Evolutionary conservation across 208 protist species (phyloP).

Genomic region (Herpetomonas samuelpessoai): DNA sequence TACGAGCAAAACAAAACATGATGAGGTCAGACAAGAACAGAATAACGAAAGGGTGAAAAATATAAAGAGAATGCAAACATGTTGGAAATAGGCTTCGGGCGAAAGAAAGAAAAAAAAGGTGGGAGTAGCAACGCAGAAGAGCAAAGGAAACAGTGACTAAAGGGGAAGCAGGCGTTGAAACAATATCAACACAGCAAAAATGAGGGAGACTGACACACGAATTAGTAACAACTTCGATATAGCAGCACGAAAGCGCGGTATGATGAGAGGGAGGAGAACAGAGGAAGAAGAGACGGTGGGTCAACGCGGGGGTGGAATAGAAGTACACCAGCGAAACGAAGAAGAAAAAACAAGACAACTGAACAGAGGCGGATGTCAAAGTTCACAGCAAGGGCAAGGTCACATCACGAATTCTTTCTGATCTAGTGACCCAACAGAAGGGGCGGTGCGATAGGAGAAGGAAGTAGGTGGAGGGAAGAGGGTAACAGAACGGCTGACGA

Average conservation of each 20-base stretch:
- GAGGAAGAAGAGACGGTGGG: neutral
- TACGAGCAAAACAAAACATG: slow-evolving; percentile 4
- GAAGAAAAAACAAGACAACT: neutral
- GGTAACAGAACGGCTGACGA: no score
- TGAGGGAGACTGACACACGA: neutral
- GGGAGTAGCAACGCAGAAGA: slow-evolving; percentile 2
- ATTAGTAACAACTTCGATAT: neutral
- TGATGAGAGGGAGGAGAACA: neutral
- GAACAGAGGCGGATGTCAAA: neutral
- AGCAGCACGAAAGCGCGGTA: neutral
- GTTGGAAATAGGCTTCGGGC: neutral
- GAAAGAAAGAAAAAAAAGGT: slow-evolving; percentile 16
- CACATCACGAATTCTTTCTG: no score
- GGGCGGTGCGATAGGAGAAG: no score
- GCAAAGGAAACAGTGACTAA: slow-evolving; percentile 9
- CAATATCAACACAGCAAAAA: slow-evolving; percentile 8
- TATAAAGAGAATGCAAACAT: neutral
- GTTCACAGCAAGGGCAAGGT: no score
- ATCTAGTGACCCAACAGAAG: no score
- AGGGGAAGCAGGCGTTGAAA: slow-evolving; percentile 1
- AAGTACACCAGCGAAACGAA: no score
- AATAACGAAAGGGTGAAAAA: neutral
- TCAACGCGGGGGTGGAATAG: no score
- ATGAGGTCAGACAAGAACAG: neutral
- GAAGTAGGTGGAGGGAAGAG: no score